phyloP scores from a whole-genome alignment of 306 rosid species.

The Bauhinia variegata region DNA sequence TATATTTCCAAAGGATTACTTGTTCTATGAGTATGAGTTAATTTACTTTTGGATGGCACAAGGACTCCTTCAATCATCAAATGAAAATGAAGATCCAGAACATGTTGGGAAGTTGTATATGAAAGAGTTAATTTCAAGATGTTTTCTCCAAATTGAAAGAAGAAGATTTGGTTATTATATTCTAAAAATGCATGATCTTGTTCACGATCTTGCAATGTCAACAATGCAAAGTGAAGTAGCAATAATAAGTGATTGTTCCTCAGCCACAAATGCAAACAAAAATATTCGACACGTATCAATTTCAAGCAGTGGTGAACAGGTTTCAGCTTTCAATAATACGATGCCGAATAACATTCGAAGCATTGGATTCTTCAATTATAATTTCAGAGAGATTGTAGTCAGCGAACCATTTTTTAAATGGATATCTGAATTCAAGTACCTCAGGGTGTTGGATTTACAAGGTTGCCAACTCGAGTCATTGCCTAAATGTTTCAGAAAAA shows the following conservation, averaged over 20 bases:
- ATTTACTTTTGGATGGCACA: constrained; percentile 39
- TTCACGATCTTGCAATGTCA: neutral
- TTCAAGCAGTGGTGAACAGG: neutral
- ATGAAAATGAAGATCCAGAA: too few relatives aligned
- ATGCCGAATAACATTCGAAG: neutral
- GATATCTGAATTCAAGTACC: neutral
- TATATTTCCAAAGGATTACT: neutral
- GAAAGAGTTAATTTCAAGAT: too few relatives aligned
- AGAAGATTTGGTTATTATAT: too few relatives aligned
- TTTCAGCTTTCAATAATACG: neutral
- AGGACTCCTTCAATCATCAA: constrained; percentile 21
- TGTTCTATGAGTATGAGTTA: neutral
- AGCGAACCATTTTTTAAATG: neutral
- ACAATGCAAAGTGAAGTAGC: neutral
- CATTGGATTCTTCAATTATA: neutral
- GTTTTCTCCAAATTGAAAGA: too few relatives aligned
- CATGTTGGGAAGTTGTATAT: too few relatives aligned
- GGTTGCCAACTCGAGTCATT: neutral
- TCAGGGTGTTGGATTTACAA: neutral
- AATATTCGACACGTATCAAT: neutral
- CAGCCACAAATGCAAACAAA: neutral
- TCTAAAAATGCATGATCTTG: neutral
- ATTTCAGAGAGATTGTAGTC: neutral
- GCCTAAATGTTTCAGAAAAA: neutral
- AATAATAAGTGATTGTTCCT: neutral